Conservation (phyloP, 1,284 basidiomycete genomes). For the Cutaneotrichosporon mucoides region DNA sequence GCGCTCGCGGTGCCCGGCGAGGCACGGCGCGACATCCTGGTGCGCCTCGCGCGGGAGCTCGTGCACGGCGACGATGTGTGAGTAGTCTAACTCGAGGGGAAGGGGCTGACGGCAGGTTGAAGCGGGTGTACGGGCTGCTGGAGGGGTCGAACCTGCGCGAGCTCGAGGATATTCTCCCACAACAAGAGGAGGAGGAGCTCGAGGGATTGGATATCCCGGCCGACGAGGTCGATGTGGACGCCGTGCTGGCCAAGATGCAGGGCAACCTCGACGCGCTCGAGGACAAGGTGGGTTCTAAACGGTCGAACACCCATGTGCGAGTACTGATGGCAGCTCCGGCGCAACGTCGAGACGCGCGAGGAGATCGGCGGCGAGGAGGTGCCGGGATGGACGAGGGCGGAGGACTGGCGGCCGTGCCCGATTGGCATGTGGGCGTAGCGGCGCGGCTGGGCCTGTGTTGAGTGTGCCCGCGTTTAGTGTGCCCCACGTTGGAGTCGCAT, state of each 20-base stretch:
- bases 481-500: no score
- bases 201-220: conserved; percentile 16
- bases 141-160: neutral
- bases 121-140: conserved; percentile 7
- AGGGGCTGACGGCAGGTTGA: conserved; percentile 11
- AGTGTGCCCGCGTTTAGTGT: no score
- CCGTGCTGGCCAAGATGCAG: conserved; percentile 14
- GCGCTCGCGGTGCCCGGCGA: conserved; percentile 7
- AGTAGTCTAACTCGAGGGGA: no score
- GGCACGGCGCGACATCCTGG: conserved; percentile 1
- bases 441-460: no score
- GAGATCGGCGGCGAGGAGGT: neutral
- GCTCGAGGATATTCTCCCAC: conserved; percentile 7
- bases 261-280: conserved; percentile 12
- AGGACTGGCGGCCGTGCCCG: conserved; percentile 15
- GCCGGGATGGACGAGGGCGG: conserved; percentile 8
- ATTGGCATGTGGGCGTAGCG: conserved; percentile 17
- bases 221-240: conserved; percentile 8
- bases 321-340: conserved; percentile 1
- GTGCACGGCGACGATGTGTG: conserved; percentile 17
- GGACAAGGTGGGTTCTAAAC: conserved; percentile 5
- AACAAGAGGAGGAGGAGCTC: conserved; percentile 9
- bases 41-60: conserved; percentile 14
- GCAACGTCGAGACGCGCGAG: neutral
- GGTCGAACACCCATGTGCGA: neutral